These are phyloP conservation scores for Zymoseptoria pseudotritici DNA, from an alignment of 2,329 filamentous ascomycete species.

Conservation along the genomic window DNA sequence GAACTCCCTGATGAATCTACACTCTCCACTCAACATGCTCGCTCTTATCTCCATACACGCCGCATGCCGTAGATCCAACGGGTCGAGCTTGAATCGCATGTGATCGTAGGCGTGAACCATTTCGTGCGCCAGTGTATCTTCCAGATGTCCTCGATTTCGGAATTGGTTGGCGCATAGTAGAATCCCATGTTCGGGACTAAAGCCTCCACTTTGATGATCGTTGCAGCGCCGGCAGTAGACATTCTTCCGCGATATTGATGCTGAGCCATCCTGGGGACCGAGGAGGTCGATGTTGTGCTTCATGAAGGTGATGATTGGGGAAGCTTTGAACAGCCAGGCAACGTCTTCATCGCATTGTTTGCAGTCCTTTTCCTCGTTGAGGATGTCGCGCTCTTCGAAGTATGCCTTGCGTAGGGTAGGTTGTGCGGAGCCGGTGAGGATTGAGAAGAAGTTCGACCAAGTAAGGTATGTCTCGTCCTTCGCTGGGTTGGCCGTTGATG, in stretches of 20 bases:
- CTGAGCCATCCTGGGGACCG: conserved; percentile 44
- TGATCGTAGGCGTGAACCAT: conserved; percentile 98
- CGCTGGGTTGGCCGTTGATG: conserved; percentile 1
- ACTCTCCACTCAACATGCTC: conserved; percentile 87
- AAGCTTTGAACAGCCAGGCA: conserved; percentile 77
- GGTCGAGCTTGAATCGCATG: conserved; percentile 82
- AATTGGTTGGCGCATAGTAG: conserved; percentile 89
- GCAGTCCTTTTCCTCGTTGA: conserved; percentile 72
- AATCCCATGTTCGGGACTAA: conserved; percentile 80
- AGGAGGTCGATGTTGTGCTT: conserved; percentile 71
- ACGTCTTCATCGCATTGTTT: conserved; percentile 71
- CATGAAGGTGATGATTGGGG: conserved; percentile 80
- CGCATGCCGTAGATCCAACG: conserved; percentile 73
- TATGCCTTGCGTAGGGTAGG: conserved; percentile 64
- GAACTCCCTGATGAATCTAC: conserved; percentile 80
- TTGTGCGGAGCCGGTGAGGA: conserved; percentile 67
- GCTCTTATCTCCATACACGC: conserved; percentile 96
- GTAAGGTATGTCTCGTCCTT: conserved; percentile 38
- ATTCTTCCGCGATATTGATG: conserved; percentile 63
- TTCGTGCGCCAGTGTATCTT: conserved; percentile 92
- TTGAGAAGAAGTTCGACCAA: conserved; percentile 82
- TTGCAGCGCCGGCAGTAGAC: conserved; percentile 78
- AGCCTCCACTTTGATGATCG: conserved; percentile 68
- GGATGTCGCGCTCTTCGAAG: conserved; percentile 65
- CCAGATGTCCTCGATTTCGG: conserved; percentile 68